Base-by-base conservation (phyloP, 2,329 filamentous ascomycete genomes). In the Scleromitrula shiraiana region DNA sequence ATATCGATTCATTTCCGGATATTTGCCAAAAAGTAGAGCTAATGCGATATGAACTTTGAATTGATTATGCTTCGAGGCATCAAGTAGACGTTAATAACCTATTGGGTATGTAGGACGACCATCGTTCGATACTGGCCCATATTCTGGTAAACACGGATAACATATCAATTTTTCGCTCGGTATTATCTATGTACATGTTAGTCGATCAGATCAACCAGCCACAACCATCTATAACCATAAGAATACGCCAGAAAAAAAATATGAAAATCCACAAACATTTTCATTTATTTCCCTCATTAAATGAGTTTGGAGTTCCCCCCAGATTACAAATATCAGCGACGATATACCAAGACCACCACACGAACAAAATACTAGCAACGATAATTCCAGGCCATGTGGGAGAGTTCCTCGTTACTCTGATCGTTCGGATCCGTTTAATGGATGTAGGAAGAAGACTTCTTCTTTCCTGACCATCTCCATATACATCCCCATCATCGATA, bases 91-190 rank as follows among this genome's bases (percentile, higher is more conserved):
- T 49, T 64, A 58, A 50, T 73, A 72, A 54, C 73, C 70, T 65
- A 74, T 70, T 8, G 71, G 68, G 4, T 74, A 67, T 7, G 69
- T 71, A 8, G 74, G 63, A 19, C 70, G 64, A 36, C 71, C 67
- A 56, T 70, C 74, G 49, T 63, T 59, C 46, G 67, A 64, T 5
- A 3, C 20, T 7, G 37, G 35, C 20, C 15, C 20, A 19, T 9
- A 36, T 4, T 14, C 20, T 15, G 52, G 51, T 52, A 65, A 66
- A 56, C 71, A 75, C 40, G 66, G 65, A 41, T 69, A 64, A 69
- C 70, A 75, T 51, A 58, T 54, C 4, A 75, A 64, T 44, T 70
- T 66, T 52, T 68, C 59, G 51, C 65, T 71, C n/a, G 71, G 68
- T 6, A 57, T 57, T 44, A 75, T 72, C 67, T 71, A 26, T 40